Evolutionary conservation across 345 rosid species (phyloP).

Genomic region (Syzygium oleosum): DNA sequence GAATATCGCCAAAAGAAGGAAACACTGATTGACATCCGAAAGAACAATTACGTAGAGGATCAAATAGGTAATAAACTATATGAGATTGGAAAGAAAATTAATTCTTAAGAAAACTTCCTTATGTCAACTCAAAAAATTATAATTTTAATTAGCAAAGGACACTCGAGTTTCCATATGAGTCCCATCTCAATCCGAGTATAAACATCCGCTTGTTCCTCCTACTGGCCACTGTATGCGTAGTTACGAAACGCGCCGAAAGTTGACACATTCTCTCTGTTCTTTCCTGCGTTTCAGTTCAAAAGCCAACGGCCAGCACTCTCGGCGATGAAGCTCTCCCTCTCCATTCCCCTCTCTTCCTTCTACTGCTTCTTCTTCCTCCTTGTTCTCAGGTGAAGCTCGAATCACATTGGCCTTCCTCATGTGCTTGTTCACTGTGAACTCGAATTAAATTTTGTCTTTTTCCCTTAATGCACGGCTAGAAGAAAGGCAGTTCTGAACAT

Average conservation of each 20-base stretch:
- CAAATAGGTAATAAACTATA: background rate
- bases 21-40: background rate
- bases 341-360: constrained; percentile 7
- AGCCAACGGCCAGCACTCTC: background rate
- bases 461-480: background rate
- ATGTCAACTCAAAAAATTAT: background rate
- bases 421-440: background rate
- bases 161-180: background rate
- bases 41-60: background rate
- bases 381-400: background rate
- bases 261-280: no score
- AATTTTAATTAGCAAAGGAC: background rate
- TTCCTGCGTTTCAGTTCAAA: background rate
- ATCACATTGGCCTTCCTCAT: background rate
- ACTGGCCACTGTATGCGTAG: no score
- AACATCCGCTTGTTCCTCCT: no score
- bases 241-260: no score
- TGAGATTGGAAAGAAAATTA: background rate
- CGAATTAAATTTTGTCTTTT: background rate
- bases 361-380: constrained; percentile 4
- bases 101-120: background rate
- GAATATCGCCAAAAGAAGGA: background rate
- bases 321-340: background rate
- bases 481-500: background rate
- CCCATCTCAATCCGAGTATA: background rate